Evolutionary conservation across 2,329 filamentous ascomycete genomes (phyloP).

Genomic region (Nakataea oryzae): DNA sequence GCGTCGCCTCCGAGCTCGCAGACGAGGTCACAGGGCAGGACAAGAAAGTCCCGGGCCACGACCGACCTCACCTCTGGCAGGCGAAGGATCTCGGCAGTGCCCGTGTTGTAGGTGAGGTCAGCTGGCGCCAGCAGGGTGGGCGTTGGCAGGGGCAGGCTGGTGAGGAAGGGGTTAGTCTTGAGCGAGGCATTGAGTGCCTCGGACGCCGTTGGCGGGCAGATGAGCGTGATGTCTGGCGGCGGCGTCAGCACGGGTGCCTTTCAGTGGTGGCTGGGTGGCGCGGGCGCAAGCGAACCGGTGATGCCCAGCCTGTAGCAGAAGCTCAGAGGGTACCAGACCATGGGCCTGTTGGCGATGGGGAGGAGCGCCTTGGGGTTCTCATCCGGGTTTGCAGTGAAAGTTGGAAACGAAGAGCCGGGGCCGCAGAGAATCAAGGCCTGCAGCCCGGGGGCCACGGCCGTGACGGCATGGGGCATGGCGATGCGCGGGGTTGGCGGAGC

Average conservation of each 20-base stretch:
- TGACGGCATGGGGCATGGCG: conserved; percentile 64
- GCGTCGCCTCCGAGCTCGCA: conserved; percentile 79
- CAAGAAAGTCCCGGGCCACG: conserved; percentile 76
- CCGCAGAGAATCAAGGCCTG: conserved; percentile 78
- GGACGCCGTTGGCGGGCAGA: conserved; percentile 54
- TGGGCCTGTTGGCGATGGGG: conserved; percentile 74
- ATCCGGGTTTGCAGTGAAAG: conserved; percentile 70
- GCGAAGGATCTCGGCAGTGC: conserved; percentile 80
- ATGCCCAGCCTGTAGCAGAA: conserved; percentile 77
- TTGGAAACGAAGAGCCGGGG: conserved; percentile 70
- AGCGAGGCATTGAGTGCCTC: conserved; percentile 59
- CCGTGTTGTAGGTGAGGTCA: conserved; percentile 70
- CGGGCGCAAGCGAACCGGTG: conserved; percentile 43
- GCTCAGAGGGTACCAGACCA: conserved; percentile 84
- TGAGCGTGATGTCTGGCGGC: conserved; percentile 46
- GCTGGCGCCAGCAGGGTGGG: conserved; percentile 68
- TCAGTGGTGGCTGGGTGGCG: background rate
- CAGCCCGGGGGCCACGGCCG: conserved; percentile 65
- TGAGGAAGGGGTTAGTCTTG: conserved; percentile 69
- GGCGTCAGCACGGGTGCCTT: background rate
- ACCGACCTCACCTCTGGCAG: conserved; percentile 70
- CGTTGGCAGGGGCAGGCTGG: conserved; percentile 59
- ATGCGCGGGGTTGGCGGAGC: background rate
- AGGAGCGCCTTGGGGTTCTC: conserved; percentile 75
- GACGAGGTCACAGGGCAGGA: conserved; percentile 87